Conservation (phyloP, 495 filamentous ascomycete genomes). For the Friedmanniomyces simplex region DNA sequence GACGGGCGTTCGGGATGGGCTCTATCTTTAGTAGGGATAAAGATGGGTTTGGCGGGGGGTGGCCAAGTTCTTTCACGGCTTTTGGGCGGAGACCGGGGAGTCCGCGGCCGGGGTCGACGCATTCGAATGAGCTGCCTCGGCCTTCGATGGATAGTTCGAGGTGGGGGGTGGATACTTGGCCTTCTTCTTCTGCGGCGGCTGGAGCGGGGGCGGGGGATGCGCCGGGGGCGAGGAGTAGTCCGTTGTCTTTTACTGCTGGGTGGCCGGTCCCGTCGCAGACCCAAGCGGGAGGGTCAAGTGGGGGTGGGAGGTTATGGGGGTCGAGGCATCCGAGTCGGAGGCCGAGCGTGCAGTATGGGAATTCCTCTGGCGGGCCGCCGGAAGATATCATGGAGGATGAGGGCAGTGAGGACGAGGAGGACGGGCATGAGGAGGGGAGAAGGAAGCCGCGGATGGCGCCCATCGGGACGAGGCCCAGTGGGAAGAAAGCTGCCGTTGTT, state of each 20-base stretch:
- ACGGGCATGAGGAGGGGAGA: not conserved
- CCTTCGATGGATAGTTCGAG: conserved; percentile 29
- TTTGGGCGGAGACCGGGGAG: conserved; percentile 24
- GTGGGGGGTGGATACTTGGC: conserved; percentile 23
- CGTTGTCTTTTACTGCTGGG: conserved; percentile 9
- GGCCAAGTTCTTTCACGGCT: conserved; percentile 13
- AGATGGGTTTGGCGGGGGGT: conserved; percentile 11
- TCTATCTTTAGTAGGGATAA: conserved; percentile 16
- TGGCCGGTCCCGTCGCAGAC: not conserved
- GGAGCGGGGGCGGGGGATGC: not conserved
- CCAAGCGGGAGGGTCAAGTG: conserved; percentile 2
- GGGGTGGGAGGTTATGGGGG: conserved; percentile 1
- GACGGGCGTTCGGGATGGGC: conserved; percentile 11
- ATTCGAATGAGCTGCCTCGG: conserved; percentile 30
- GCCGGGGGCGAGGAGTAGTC: conserved; percentile 9
- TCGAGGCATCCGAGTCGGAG: conserved; percentile 29
- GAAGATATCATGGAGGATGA: conserved; percentile 28
- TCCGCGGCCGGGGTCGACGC: conserved; percentile 29
- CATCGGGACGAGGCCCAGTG: conserved; percentile 30
- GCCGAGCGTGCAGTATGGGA: conserved; percentile 30
- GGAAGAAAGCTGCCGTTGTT: not conserved
- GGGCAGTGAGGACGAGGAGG: conserved; percentile 21
- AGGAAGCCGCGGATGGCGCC: conserved; percentile 27
- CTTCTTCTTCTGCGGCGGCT: not conserved
- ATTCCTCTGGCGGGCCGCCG: conserved; percentile 20